These are phyloP conservation scores for Terana coerulea DNA, from an alignment of 768 basidiomycete genomes.

Conservation along the genomic window DNA sequence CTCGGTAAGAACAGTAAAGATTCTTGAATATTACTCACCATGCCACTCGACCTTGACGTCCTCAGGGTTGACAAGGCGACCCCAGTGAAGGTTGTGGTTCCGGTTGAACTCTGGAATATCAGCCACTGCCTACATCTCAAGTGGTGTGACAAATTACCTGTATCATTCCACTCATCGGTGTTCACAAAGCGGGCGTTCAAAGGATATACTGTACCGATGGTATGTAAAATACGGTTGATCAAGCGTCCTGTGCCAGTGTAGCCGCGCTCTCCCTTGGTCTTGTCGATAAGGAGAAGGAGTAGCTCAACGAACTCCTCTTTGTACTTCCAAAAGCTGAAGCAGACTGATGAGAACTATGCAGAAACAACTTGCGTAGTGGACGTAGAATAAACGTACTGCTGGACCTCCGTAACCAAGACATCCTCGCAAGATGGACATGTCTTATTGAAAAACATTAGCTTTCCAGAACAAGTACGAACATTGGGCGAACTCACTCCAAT, in stretches of 20 bases:
- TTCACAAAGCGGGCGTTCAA: constrained; percentile 80
- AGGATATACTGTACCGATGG: constrained; percentile 73
- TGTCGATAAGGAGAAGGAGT: constrained; percentile 63
- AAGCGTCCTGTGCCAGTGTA: constrained; percentile 79
- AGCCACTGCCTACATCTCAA: not conserved
- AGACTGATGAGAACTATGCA: not conserved
- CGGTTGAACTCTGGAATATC: constrained; percentile 52
- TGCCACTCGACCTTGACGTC: constrained; percentile 91
- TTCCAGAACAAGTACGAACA: not conserved
- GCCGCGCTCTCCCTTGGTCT: constrained; percentile 84
- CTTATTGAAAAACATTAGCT: constrained; percentile 32
- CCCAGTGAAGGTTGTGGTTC: constrained; percentile 72
- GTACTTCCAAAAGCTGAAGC: constrained; percentile 67
- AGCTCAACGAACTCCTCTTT: constrained; percentile 62
- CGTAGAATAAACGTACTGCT: constrained; percentile 41
- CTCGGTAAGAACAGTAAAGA: not conserved
- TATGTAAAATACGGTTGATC: constrained; percentile 70
- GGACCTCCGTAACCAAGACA: constrained; percentile 73
- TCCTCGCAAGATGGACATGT: constrained; percentile 78
- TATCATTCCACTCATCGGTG: constrained; percentile 69
- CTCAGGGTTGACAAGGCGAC: constrained; percentile 67
- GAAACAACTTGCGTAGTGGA: not conserved
- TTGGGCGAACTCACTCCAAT: constrained; percentile 71
- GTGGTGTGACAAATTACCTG: constrained; percentile 42
- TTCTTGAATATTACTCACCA: constrained; percentile 38